phyloP scores from a whole-genome alignment of 2,329 filamentous ascomycete genomes.

The Apiospora arundinis region DNA sequence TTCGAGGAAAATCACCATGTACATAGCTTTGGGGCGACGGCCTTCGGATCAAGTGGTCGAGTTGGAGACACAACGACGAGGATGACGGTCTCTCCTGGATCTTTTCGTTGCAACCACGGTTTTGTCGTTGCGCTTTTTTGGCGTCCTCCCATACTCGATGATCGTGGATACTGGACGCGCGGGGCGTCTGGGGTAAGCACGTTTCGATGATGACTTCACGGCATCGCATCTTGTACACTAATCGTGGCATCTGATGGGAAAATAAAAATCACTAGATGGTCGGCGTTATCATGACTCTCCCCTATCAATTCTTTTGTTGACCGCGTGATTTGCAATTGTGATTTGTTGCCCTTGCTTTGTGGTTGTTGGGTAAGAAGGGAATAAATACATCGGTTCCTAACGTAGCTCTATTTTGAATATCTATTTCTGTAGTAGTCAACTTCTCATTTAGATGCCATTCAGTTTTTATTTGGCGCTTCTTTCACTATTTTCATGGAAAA shows the following conservation, averaged over 20 bases:
- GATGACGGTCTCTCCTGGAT: conserved; percentile 15
- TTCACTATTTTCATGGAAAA: too few relatives aligned
- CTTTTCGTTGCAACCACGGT: conserved; percentile 2
- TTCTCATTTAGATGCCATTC: too few relatives aligned
- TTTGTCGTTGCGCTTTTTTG: conserved; percentile 13
- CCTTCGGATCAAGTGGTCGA: not conserved
- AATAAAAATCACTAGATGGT: conserved; percentile 18
- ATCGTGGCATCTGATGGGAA: conserved; percentile 14
- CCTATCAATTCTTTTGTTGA: not conserved
- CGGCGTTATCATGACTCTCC: conserved; percentile 6
- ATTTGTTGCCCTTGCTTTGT: not conserved
- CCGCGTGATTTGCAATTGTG: not conserved
- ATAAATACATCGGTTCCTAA: too few relatives aligned
- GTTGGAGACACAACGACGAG: not conserved
- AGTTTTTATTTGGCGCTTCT: too few relatives aligned
- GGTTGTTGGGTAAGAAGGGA: not conserved
- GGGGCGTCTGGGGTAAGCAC: conserved; percentile 18
- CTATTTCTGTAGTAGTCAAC: too few relatives aligned
- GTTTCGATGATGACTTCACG: conserved; percentile 16
- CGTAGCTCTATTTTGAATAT: too few relatives aligned
- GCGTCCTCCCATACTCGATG: conserved; percentile 12
- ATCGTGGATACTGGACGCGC: conserved; percentile 10
- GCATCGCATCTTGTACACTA: conserved; percentile 20
- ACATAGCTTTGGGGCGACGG: conserved; percentile 14
- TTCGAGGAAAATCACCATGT: not conserved